Conservation (phyloP, 2,329 filamentous ascomycete species). For the Aureobasidium sp. region DNA sequence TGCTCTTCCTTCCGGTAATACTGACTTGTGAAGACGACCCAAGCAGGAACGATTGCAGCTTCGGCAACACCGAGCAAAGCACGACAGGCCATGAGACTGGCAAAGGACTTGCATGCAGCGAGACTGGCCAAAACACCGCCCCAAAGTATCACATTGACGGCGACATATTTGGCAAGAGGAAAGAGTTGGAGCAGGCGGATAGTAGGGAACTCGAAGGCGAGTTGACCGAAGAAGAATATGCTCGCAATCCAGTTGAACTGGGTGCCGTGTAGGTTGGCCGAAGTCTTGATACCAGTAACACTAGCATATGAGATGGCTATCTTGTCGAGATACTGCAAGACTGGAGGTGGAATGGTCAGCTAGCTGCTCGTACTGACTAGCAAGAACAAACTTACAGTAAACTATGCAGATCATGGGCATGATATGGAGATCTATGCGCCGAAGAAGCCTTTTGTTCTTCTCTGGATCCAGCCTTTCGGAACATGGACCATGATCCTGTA, state of each 20-base stretch:
- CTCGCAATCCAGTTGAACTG: not conserved
- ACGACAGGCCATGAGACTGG: conserved; percentile 24
- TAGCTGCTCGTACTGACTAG: not conserved
- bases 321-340: conserved; percentile 1
- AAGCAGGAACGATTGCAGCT: not conserved
- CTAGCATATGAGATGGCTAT: conserved; percentile 1
- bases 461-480: not conserved
- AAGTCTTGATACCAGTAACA: not conserved
- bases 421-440: not conserved
- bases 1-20: not conserved
- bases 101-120: conserved; percentile 25
- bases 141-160: conserved; percentile 27
- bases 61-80: conserved; percentile 31
- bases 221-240: not conserved
- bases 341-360: not conserved
- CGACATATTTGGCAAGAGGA: conserved; percentile 20
- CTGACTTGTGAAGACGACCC: not conserved
- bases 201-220: not conserved
- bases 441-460: not conserved
- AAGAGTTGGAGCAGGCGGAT: not conserved
- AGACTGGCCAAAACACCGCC: conserved; percentile 25
- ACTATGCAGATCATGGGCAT: conserved; percentile 1
- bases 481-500: not conserved
- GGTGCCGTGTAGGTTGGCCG: not conserved
- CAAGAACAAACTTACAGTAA: not conserved